Evolutionary conservation across 805 yeast species (phyloP).

Genomic region (Schwanniomyces pseudopolymorphus): DNA sequence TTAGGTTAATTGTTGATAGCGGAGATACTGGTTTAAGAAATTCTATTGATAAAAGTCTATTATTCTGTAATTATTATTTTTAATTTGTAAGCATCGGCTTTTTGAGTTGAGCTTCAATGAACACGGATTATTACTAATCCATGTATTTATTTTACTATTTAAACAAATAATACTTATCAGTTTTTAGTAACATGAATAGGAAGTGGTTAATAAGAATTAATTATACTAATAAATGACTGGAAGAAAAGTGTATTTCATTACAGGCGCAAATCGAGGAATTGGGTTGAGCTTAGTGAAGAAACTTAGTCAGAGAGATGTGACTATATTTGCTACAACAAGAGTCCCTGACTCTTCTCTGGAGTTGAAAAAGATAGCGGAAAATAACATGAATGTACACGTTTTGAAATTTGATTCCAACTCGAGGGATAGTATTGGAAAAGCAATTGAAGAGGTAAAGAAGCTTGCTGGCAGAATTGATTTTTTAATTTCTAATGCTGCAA

Average conservation of each 20-base stretch:
- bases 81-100: too few relatives aligned
- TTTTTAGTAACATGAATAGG: too few relatives aligned
- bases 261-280: slow-evolving; percentile 46
- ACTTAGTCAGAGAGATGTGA: slow-evolving; percentile 20
- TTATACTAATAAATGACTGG: not conserved
- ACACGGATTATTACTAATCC: too few relatives aligned
- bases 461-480: slow-evolving; percentile 24
- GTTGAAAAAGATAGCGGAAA: slow-evolving; percentile 7
- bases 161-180: too few relatives aligned
- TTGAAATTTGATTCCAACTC: slow-evolving; percentile 18
- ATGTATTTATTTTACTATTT: too few relatives aligned
- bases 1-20: too few relatives aligned
- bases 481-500: slow-evolving; percentile 33
- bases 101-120: too few relatives aligned
- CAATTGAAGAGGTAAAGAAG: slow-evolving; percentile 1
- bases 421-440: slow-evolving; percentile 24
- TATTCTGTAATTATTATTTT: too few relatives aligned
- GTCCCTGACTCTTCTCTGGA: slow-evolving; percentile 22
- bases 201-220: too few relatives aligned
- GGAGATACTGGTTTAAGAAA: too few relatives aligned
- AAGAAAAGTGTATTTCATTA: slow-evolving; percentile 11
- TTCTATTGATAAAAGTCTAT: too few relatives aligned
- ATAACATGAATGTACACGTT: slow-evolving; percentile 16
- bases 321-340: slow-evolving; percentile 42
- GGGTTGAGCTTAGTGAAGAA: slow-evolving; percentile 32